Evolutionary conservation across 2,329 filamentous ascomycete genomes (phyloP).

Genomic region (Trichoderma guizhouense): DNA sequence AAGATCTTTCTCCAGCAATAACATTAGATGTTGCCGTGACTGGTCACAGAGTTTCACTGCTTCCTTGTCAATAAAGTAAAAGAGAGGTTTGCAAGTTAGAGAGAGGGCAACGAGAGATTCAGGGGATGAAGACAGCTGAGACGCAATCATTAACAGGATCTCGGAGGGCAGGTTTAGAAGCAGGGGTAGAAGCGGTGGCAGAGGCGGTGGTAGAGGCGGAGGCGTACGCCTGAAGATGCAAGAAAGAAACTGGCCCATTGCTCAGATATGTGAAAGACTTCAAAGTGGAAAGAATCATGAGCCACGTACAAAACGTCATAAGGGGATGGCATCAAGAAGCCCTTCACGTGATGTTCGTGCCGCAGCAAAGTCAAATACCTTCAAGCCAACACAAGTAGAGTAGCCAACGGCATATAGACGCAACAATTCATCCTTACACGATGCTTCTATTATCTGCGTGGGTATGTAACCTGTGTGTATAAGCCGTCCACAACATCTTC

Average conservation of each 20-base stretch:
- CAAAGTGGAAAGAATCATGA: not conserved
- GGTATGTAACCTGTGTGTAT: slow-evolving; percentile 2
- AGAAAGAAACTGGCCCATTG: not conserved
- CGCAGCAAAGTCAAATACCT: not conserved
- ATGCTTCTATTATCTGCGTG: slow-evolving; percentile 7
- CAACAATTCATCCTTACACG: not conserved
- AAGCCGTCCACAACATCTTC: not conserved
- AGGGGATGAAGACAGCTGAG: not conserved
- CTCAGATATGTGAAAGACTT: not conserved
- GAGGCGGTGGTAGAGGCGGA: not conserved
- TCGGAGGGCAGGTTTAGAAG: not conserved
- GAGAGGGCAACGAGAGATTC: not conserved
- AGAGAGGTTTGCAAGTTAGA: not conserved
- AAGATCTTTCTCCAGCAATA: not conserved
- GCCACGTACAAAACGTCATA: not conserved
- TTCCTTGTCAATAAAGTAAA: not conserved
- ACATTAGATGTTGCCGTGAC: not conserved
- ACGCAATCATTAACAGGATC: not conserved
- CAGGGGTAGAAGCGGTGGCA: not conserved
- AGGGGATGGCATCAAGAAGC: not conserved
- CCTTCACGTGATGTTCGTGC: not conserved
- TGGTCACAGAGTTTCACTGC: not conserved
- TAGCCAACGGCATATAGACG: not conserved
- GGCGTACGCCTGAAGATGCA: not conserved
- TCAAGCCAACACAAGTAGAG: not conserved